Conservation (phyloP, 148 eudicot genomes). For the Mesembryanthemum crystallinum region DNA sequence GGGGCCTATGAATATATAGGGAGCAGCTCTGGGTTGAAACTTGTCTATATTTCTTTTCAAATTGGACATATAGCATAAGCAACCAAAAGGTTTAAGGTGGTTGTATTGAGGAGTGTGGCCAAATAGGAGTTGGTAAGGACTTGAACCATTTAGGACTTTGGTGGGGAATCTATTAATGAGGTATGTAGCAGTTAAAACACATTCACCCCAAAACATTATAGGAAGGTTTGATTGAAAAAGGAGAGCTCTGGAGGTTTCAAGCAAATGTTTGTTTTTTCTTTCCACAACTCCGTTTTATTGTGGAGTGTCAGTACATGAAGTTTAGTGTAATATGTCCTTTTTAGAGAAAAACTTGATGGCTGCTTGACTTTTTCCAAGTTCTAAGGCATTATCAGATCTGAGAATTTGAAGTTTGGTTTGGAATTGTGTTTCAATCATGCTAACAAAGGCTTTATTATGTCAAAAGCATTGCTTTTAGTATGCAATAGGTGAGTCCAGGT, state of each 20-base stretch:
- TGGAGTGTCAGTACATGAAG: neutral
- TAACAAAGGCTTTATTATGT: neutral
- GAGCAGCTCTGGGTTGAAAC: neutral
- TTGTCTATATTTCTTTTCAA: neutral
- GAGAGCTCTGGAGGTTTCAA: neutral
- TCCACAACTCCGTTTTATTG: conserved; percentile 15
- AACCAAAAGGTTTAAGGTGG: too few species aligned
- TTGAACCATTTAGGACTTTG: too few species aligned
- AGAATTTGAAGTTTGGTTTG: neutral
- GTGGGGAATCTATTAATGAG: neutral
- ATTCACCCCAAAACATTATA: neutral
- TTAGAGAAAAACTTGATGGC: fast-evolving
- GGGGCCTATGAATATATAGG: neutral
- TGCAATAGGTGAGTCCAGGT: neutral
- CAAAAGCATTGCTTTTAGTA: neutral
- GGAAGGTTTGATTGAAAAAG: neutral
- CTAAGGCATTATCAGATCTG: neutral
- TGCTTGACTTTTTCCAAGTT: neutral
- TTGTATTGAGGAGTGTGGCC: too few species aligned
- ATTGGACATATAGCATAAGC: neutral
- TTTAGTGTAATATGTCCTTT: neutral
- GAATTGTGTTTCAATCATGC: neutral
- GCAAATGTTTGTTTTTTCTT: neutral
- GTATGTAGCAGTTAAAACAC: neutral
- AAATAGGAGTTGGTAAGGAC: too few species aligned